phyloP scores from a whole-genome alignment of 371 early-diverging fungal species.

The Mucor ambiguus region DNA sequence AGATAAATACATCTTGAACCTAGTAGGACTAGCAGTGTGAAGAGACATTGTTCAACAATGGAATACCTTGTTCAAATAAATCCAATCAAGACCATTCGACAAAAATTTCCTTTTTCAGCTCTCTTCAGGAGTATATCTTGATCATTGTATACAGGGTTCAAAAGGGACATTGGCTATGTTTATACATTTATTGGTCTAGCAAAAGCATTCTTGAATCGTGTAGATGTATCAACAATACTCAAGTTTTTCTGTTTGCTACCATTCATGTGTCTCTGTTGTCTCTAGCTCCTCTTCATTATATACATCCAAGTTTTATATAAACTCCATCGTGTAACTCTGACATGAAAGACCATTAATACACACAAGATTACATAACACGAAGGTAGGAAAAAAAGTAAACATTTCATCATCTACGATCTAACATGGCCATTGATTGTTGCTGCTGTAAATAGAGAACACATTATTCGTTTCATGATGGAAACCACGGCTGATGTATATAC shows the following conservation, averaged over 20 bases:
- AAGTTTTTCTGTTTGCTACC: background rate
- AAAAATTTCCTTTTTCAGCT: slow-evolving; percentile 24
- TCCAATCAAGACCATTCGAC: slow-evolving; percentile 21
- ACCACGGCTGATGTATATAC: background rate
- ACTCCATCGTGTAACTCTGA: background rate
- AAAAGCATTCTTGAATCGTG: background rate
- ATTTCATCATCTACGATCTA: background rate
- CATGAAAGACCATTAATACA: background rate
- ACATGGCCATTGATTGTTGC: too few relatives aligned
- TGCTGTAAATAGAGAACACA: too few relatives aligned
- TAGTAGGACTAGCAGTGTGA: background rate
- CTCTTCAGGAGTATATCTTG: background rate
- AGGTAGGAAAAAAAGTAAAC: background rate
- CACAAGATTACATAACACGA: background rate
- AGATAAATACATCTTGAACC: background rate
- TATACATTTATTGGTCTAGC: background rate
- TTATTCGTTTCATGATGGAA: too few relatives aligned
- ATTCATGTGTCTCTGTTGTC: too few relatives aligned
- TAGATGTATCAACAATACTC: too few relatives aligned
- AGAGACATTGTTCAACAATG: background rate
- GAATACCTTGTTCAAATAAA: slow-evolving; percentile 4
- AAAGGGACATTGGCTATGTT: background rate
- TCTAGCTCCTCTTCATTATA: background rate
- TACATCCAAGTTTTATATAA: background rate
- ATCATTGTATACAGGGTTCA: background rate